Base-by-base conservation (phyloP, 169 alveolate species). In the Plasmodium sp. region DNA sequence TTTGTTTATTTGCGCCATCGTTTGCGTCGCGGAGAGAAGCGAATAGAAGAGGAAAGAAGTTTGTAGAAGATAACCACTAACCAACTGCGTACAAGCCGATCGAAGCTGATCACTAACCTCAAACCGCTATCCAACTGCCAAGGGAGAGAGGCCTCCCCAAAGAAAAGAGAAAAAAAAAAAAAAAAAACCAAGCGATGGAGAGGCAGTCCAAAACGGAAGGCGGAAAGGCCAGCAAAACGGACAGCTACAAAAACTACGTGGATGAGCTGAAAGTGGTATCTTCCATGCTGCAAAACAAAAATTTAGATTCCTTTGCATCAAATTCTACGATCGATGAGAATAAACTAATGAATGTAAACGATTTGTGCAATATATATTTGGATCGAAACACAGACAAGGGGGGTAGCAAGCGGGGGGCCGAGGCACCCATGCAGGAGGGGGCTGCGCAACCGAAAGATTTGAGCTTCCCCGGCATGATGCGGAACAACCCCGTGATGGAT, bases 271-370 rank as follows among this genome's bases (percentile, higher is more conserved):
- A 86, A 36, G 67, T 54, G 6, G 73, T 71, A 0, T 67, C 84
- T 12, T 75, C 62, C 3, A 54, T 86, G 2, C 54, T 75, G 14
- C 86, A 86, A 6, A 58, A 14, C 48, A 86, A 86, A 22, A 75
- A 56, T 27, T 5, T 86, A 10, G 93, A 86, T 18, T 34, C 86
- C 2, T 74, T 86, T 45, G 93, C 81, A 48, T 86, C 93, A 6
- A 86, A 86, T 86, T 86, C 93, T 2, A 86, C 93, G 5, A 86
- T 86, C 6, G 93, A 86, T n/a, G 93, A 86, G 77, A 86, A 86
- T 77, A 86, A 86, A 51, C 56, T 86, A 18, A 56, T 86, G 85
- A 86, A 77, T 27, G 85, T 27, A 33, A 86, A 45, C 39, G 93
- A 86, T n/a, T 6, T 56, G 43, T 86, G 93, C 5, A 86, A 86